phyloP scores from a whole-genome alignment of 2,329 filamentous ascomycete species.

The Pleomassaria siparia region DNA sequence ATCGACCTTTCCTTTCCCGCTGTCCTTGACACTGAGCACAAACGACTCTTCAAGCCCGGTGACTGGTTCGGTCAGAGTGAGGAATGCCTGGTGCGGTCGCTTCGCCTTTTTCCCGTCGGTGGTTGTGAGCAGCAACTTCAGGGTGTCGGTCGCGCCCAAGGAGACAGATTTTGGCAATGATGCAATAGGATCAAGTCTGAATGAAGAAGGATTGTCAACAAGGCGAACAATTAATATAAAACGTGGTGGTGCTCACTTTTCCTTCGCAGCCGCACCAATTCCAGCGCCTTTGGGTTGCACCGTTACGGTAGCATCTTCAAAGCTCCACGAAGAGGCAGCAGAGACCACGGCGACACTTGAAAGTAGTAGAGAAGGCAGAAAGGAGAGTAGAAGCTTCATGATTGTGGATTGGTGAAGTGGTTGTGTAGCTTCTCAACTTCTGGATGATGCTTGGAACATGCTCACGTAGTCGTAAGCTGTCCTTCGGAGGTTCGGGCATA shows the following conservation, averaged over 20 bases:
- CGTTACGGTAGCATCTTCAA: constrained; percentile 70
- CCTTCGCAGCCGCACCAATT: constrained; percentile 56
- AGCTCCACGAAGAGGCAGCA: constrained; percentile 66
- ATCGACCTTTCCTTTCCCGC: constrained; percentile 81
- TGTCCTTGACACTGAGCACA: constrained; percentile 80
- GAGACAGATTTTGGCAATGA: constrained; percentile 65
- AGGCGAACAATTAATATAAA: constrained; percentile 10
- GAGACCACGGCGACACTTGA: constrained; percentile 45
- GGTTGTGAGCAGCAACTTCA: constrained; percentile 81
- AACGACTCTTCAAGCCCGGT: constrained; percentile 86
- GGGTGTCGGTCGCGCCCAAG: constrained; percentile 67
- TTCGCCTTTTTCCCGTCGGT: constrained; percentile 77
- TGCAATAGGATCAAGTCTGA: constrained; percentile 51
- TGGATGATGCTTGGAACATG: constrained; percentile 1
- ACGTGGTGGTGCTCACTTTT: constrained; percentile 59
- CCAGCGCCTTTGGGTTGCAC: constrained; percentile 63
- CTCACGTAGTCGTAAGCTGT: constrained; percentile 3
- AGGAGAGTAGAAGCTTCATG: constrained; percentile 47
- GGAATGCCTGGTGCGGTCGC: constrained; percentile 91
- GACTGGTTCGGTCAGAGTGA: constrained; percentile 73
- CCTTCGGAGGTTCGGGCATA: constrained; percentile 2
- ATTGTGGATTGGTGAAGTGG: constrained; percentile 27
- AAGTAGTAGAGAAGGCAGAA: constrained; percentile 47
- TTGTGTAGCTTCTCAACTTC: constrained; percentile 24
- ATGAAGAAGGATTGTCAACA: constrained; percentile 3